Conservation (phyloP, 345 rosid species). For the Geranium rotundifolium region DNA sequence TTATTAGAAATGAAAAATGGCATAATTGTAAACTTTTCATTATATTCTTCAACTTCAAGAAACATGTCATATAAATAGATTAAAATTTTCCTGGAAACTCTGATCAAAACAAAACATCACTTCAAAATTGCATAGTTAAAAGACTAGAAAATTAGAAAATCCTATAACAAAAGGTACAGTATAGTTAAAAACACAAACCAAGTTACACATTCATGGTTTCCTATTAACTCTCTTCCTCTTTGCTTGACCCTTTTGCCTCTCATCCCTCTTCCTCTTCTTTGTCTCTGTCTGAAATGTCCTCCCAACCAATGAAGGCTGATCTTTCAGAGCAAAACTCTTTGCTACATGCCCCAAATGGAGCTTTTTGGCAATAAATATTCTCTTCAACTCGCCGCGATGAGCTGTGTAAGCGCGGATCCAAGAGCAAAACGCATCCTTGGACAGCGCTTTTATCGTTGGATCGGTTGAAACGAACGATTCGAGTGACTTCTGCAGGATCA, state of each 20-base stretch:
- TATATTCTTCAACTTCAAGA: not conserved
- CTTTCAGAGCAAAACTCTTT: slow-evolving; percentile 84
- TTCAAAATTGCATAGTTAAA: not conserved
- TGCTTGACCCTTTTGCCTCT: slow-evolving; percentile 30
- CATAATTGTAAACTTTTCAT: too few species aligned
- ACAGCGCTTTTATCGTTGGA: slow-evolving; percentile 55
- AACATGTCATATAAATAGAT: not conserved
- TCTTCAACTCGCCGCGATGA: slow-evolving; percentile 80
- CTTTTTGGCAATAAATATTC: slow-evolving; percentile 74
- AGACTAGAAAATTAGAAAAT: not conserved
- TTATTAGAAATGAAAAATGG: too few species aligned
- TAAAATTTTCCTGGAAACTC: not conserved
- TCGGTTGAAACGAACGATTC: slow-evolving; percentile 44
- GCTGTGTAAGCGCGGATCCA: slow-evolving; percentile 93
- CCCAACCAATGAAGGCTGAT: slow-evolving; percentile 82
- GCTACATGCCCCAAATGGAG: slow-evolving; percentile 98
- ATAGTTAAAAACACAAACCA: not conserved
- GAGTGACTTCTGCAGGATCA: slow-evolving; percentile 63
- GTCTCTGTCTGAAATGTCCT: slow-evolving; percentile 46
- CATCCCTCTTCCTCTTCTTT: slow-evolving; percentile 78
- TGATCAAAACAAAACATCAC: not conserved
- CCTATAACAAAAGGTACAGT: not conserved
- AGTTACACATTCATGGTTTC: slow-evolving; percentile 11
- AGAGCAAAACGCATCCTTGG: slow-evolving; percentile 76
- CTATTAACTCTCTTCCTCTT: slow-evolving; percentile 28